Evolutionary conservation across 2,329 filamentous ascomycete genomes (phyloP).

Genomic region (Calonectria pseudoreteaudii): DNA sequence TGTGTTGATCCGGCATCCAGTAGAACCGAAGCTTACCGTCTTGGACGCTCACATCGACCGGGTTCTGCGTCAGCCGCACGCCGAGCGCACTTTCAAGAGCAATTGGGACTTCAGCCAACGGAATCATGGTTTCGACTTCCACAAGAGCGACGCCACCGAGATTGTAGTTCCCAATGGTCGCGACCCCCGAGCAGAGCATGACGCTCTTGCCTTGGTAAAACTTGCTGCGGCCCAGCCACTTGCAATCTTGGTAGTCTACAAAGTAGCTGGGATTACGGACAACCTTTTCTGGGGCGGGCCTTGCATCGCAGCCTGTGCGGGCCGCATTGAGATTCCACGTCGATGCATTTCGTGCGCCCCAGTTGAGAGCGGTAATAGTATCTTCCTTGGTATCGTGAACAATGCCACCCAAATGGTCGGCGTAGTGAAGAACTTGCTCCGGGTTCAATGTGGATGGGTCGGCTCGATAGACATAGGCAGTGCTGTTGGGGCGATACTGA

Average conservation of each 20-base stretch:
- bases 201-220: constrained; percentile 52
- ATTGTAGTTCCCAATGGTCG: constrained; percentile 48
- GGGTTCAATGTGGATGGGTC: constrained; percentile 51
- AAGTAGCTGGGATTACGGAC: constrained; percentile 56
- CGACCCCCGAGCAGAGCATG: constrained; percentile 62
- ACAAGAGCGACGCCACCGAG: constrained; percentile 62
- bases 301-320: constrained; percentile 32
- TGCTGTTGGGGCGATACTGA: constrained; percentile 61
- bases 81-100: constrained; percentile 54
- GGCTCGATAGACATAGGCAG: constrained; percentile 55
- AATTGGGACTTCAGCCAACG: constrained; percentile 59
- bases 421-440: constrained; percentile 48
- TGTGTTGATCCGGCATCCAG: constrained; percentile 60
- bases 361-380: constrained; percentile 56
- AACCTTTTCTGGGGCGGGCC: constrained; percentile 28
- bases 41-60: constrained; percentile 58
- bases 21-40: constrained; percentile 59
- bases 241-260: constrained; percentile 65
- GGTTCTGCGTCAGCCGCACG: constrained; percentile 59
- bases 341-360: constrained; percentile 57
- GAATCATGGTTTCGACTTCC: constrained; percentile 56
- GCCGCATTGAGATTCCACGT: constrained; percentile 46
- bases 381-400: constrained; percentile 53
- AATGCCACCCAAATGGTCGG: constrained; percentile 60
- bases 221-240: constrained; percentile 57